Percentiles rank a stretch among this genome's conserved stretches.
Evolutionary conservation across 225 moss, liverwort and hornwort genomes (phyloP).

Genomic region (Pseudisothecium myosuroides): DNA sequence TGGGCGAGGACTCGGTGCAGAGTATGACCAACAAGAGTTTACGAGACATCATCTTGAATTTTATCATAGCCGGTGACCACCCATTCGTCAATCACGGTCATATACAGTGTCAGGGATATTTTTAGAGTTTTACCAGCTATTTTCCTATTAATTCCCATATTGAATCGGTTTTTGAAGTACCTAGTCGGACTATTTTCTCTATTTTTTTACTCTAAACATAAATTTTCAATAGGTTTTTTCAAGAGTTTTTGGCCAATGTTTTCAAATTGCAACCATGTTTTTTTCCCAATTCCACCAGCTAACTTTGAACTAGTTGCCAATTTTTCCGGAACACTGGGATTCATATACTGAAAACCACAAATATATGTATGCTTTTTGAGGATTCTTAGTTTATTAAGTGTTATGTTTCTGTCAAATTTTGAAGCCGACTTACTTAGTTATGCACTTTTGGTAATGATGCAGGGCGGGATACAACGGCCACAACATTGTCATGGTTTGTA

Average conservation of each 20-base stretch:
- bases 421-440: background rate
- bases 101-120: no score
- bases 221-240: background rate
- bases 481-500: slow-evolving; percentile 26
- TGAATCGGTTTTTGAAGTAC: background rate
- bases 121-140: background rate
- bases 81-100: background rate
- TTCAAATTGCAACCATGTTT: background rate
- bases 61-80: slow-evolving; percentile 30
- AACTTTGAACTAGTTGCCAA: background rate
- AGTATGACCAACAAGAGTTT: slow-evolving; percentile 13
- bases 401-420: background rate
- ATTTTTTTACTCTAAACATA: fast-evolving
- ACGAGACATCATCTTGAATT: slow-evolving; percentile 30
- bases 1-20: slow-evolving; percentile 11
- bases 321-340: background rate
- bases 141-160: background rate
- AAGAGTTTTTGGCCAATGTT: fast-evolving
- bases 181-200: background rate
- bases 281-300: background rate
- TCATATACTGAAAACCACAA: background rate
- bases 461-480: slow-evolving; percentile 30
- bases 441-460: background rate
- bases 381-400: background rate
- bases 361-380: no score